These are phyloP conservation scores for Hymenoscyphus fraxineus DNA, from an alignment of 2,329 filamentous ascomycete genomes.

Conservation along the genomic window DNA sequence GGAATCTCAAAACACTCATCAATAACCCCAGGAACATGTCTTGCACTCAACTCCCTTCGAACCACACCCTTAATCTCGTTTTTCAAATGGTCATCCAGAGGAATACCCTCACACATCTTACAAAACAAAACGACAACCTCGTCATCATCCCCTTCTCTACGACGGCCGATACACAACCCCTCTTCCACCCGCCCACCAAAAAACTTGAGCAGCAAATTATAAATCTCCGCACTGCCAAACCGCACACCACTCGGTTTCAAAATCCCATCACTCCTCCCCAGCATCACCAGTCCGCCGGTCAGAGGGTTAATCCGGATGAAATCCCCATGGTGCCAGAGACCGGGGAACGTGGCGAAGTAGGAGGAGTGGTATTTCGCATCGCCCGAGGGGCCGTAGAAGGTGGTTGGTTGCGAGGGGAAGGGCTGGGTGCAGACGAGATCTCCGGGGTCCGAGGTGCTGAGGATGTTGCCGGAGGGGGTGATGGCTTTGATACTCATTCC, in stretches of 20 bases:
- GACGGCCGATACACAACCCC: slow-evolving; percentile 79
- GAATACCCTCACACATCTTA: slow-evolving; percentile 54
- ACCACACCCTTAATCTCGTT: slow-evolving; percentile 64
- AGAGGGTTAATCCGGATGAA: slow-evolving; percentile 69
- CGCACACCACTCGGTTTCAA: slow-evolving; percentile 88
- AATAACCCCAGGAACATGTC: slow-evolving; percentile 83
- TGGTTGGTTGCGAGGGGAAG: slow-evolving; percentile 87
- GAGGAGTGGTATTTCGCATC: slow-evolving; percentile 62
- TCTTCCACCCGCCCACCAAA: slow-evolving; percentile 78
- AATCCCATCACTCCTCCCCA: slow-evolving; percentile 88
- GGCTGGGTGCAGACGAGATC: slow-evolving; percentile 83
- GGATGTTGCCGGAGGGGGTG: slow-evolving; percentile 42
- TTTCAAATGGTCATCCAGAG: slow-evolving; percentile 58
- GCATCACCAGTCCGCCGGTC: slow-evolving; percentile 81
- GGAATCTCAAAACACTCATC: slow-evolving; percentile 78
- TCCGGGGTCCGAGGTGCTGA: slow-evolving; percentile 63
- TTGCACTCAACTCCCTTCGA: slow-evolving; percentile 73
- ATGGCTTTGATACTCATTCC: slow-evolving; percentile 71
- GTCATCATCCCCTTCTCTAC: slow-evolving; percentile 43
- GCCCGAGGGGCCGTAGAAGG: slow-evolving; percentile 75
- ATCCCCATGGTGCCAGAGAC: slow-evolving; percentile 91
- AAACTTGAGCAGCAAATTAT: slow-evolving; percentile 84
- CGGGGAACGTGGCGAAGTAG: slow-evolving; percentile 81
- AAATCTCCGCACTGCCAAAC: slow-evolving; percentile 93
- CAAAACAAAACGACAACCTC: slow-evolving; percentile 72